Evolutionary conservation across 805 yeast species (phyloP), one percentile per base, ranked within the genome.

Genomic region (Yamadazyma tumulicola): DNA sequence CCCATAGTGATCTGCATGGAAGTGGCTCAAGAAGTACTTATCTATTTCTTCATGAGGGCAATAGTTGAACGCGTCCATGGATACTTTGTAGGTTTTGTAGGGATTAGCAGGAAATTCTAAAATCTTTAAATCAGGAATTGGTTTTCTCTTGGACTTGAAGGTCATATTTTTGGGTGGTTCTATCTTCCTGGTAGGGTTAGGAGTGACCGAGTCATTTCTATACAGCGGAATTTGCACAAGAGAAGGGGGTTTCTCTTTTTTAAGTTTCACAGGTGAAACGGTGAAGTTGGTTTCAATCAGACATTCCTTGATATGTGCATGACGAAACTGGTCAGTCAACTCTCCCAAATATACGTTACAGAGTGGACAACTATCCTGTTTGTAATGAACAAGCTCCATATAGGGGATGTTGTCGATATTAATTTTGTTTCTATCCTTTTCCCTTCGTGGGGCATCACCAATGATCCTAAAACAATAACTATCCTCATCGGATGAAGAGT

Each of bases 1-100:
- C 4, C 86, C 87, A 52, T 93, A 93, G 54, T 93, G 98, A 54
- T 93, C 98, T 0, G 95, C 67, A 56, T 93, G 98, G 62, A 85
- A 91, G 61, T 93, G 98, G 0, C 87, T 73, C 17, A 85, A 58
- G 42, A 82, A 75, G 55, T 83, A 84, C 27, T 68, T 65, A 2
- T 56, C 41, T 5, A 82, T 72, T 1, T 57, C 52, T 0, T 61
- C 62, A 41, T 74, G 66, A 0, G 72, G 66, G 6, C 67, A 62
- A 45, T 57, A 76, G 49, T 70, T 61, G 57, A 83, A 76, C 0
- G 88, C 88, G 59, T 83, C 93, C 17, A 83, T 85, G 2, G 69
- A 49, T 0, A 80, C 73, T 2, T 75, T 46, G 36, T 67, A 60
- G 3, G 48, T 40, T 11, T 21, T 4, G 6, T 39, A 19, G 4